Evolutionary conservation across 2,329 filamentous ascomycete genomes (phyloP), one percentile per base, ranked within the genome.

Genomic region (Chaetomiaceae sp.): DNA sequence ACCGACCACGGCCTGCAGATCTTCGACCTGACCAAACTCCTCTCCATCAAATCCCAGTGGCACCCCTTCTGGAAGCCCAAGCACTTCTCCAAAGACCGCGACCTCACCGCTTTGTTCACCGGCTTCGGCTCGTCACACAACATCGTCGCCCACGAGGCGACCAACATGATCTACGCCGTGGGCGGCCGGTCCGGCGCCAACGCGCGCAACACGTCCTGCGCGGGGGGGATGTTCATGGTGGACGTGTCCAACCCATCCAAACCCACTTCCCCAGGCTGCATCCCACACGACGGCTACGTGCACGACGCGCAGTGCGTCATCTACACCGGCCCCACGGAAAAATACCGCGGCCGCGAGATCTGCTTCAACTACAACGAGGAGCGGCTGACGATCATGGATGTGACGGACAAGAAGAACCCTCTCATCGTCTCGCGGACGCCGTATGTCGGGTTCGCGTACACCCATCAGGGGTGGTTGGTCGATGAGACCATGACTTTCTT

Each of bases 331-430:
- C 46, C 46, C 3, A 22, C 22, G 2, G 46, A 48, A 17, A 48
- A 48, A 12, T 39, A 48, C 46, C 34, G 27, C 46, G 46, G 36
- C 25, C 34, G 36, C 6, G 19, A 48, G 34, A 17, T 48, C 34
- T 48, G 46, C 46, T 48, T 48, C 46, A 40, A 40, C 25, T 48
- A 39, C 46, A 48, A 48, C 46, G 46, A 48, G 36, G 25, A 39
- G 11, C 39, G 34, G 23, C 46, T 48, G 15, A 48, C 46, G 23
- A 39, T 48, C 46, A 48, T 48, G 46, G 46, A 48, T 25, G 46
- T 48, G 34, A 48, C 46, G n/a, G 46, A 48, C 46, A 39, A 39
- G 25, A 20, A 15, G 22, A 39, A 39, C 3, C 46, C 46, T 6
- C 22, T 7, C 9, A 17, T 48, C 11, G 3, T 48, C 12, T 48